Percentiles rank a stretch among this genome's conserved stretches.
These are phyloP conservation scores for Nemania sp. DNA, from an alignment of 2,329 filamentous ascomycete species.

Conservation along the genomic window DNA sequence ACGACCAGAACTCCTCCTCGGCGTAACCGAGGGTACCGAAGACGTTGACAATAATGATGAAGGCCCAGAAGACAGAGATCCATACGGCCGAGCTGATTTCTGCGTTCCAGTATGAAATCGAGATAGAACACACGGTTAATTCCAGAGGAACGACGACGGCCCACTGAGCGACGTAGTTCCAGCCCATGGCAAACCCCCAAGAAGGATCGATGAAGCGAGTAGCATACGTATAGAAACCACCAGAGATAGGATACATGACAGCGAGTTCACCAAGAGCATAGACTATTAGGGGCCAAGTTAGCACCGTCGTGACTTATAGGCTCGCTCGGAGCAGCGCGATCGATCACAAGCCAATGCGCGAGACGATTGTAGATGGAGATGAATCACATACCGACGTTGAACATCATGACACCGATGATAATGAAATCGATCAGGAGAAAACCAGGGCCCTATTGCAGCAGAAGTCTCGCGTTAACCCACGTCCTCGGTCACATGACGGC, in stretches of 20 bases:
- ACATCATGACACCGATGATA: conserved; percentile 70
- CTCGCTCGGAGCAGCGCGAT: not conserved
- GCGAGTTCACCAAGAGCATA: conserved; percentile 68
- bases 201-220: conserved; percentile 64
- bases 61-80: conserved; percentile 66
- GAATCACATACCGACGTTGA: conserved; percentile 61
- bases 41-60: conserved; percentile 66
- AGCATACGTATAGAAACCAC: conserved; percentile 64
- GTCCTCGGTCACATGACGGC: not conserved
- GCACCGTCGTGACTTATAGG: not conserved
- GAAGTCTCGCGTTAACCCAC: conserved; percentile 20
- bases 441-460: conserved; percentile 55
- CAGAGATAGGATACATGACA: conserved; percentile 63
- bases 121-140: conserved; percentile 62
- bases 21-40: conserved; percentile 68
- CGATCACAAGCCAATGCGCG: not conserved
- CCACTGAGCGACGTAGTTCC: conserved; percentile 63
- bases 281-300: conserved; percentile 51
- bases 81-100: conserved; percentile 62
- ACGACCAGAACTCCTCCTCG: conserved; percentile 71
- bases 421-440: conserved; percentile 62
- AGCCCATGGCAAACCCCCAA: conserved; percentile 58
- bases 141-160: conserved; percentile 61
- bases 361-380: not conserved
- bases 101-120: conserved; percentile 62